Conservation (phyloP, 305 asterid species). For the Fraxinus angustifolia region DNA sequence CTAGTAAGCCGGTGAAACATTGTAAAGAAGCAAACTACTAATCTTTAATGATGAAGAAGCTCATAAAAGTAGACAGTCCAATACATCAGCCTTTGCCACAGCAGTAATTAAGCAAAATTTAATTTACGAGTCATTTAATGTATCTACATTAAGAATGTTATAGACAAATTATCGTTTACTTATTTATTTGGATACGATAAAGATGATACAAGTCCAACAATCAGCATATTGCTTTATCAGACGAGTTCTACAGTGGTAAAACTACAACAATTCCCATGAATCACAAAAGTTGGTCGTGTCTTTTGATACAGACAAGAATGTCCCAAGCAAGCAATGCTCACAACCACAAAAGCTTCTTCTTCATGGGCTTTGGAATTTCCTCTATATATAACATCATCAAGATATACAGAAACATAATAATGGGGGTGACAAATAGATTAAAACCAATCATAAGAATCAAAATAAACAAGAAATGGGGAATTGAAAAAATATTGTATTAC, state of each 20-base stretch:
- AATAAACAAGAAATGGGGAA: constrained; percentile 6
- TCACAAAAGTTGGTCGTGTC: not conserved
- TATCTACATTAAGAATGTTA: constrained; percentile 2
- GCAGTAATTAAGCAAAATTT: constrained; percentile 7
- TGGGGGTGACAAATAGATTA: constrained; percentile 15
- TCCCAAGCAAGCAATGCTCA: constrained; percentile 23
- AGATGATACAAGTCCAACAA: constrained; percentile 3
- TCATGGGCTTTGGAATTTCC: constrained; percentile 26
- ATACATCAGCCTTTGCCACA: constrained; percentile 4
- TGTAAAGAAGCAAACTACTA: not conserved
- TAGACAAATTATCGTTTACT: constrained; percentile 3
- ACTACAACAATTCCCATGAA: constrained; percentile 5
- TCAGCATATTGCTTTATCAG: not conserved
- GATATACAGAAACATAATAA: constrained; percentile 4
- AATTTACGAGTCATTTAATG: constrained; percentile 10
- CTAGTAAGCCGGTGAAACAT: not conserved
- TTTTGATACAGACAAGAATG: not conserved
- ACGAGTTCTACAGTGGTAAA: not conserved
- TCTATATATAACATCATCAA: constrained; percentile 25
- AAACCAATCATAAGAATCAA: constrained; percentile 19
- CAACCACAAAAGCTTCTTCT: constrained; percentile 29
- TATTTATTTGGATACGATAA: not conserved
- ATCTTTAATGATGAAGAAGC: constrained; percentile 7
- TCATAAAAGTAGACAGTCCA: constrained; percentile 3
- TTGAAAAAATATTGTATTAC: constrained; percentile 4